A percentile compares a stretch with the other conserved stretches of the same genome.
Conservation (phyloP, 805 yeast species). For the Metschnikowia aberdeeniae region DNA sequence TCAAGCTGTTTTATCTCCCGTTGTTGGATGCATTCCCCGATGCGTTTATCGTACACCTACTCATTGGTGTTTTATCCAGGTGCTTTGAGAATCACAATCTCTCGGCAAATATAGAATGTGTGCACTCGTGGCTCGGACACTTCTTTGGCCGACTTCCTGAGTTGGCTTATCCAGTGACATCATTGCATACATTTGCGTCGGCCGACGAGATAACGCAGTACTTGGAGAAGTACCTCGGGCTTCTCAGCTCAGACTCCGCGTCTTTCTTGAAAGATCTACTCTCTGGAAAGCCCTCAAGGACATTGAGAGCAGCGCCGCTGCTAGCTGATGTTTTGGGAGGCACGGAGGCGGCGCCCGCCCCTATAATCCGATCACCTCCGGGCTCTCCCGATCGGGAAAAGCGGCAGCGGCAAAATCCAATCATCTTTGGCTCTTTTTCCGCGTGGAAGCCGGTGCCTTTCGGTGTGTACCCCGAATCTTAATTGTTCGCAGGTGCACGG, state of each 20-base stretch:
- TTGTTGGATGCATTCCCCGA: constrained; percentile 3
- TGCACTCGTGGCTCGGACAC: constrained; percentile 2
- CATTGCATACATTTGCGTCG: constrained; percentile 3
- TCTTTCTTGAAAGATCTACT: background rate
- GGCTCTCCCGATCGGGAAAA: background rate
- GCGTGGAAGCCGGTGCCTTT: constrained; percentile 3
- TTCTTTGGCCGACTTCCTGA: background rate
- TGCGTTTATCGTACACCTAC: background rate
- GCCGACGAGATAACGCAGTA: background rate
- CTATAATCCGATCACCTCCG: background rate
- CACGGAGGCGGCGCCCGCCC: background rate
- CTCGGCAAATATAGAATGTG: background rate
- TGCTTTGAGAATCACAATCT: background rate
- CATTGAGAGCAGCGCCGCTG: constrained; percentile 9
- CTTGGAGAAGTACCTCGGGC: background rate
- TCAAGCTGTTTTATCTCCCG: background rate
- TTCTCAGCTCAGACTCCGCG: background rate
- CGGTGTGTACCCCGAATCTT: constrained; percentile 1
- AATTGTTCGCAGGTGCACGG: constrained; percentile 3
- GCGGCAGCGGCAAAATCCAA: background rate
- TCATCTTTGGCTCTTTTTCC: background rate
- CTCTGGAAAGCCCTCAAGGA: background rate
- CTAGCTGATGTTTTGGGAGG: constrained; percentile 6
- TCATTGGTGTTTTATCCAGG: background rate
- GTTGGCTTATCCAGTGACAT: constrained; percentile 5